These are phyloP conservation scores for Colletotrichum tropicale DNA, from an alignment of 2,329 filamentous ascomycete species.

Conservation along the genomic window DNA sequence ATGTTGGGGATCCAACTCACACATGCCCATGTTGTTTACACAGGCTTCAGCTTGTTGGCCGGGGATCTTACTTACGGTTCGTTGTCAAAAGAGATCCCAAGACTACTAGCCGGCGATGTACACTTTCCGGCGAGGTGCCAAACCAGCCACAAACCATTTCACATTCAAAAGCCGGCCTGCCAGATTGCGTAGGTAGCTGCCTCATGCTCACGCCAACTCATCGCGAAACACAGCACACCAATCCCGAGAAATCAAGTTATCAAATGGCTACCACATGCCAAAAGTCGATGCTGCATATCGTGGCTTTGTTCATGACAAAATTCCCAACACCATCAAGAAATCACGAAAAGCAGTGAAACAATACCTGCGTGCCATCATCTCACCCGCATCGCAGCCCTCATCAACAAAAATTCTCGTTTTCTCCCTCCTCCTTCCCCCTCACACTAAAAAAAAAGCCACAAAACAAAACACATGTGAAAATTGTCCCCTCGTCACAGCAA, in stretches of 20 bases:
- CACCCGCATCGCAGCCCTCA: neutral
- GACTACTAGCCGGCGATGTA: neutral
- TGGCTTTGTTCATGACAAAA: neutral
- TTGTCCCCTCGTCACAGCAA: neutral
- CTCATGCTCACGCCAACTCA: neutral
- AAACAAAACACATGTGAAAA: neutral
- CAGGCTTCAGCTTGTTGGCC: neutral
- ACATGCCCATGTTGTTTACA: neutral
- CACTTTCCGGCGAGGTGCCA: neutral
- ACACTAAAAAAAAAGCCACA: neutral
- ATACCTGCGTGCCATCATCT: neutral
- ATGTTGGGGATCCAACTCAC: neutral
- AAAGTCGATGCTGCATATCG: neutral
- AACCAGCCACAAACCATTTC: neutral
- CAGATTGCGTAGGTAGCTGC: neutral
- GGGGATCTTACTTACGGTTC: neutral
- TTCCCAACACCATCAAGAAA: neutral
- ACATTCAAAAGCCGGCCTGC: neutral
- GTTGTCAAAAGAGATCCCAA: neutral
- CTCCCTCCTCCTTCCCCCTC: neutral
- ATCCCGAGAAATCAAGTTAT: neutral
- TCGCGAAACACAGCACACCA: neutral
- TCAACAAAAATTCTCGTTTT: neutral
- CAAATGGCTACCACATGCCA: neutral
- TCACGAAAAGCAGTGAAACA: neutral